These are phyloP conservation scores for Penicillium angulare DNA, from an alignment of 495 filamentous ascomycete genomes.

Conservation along the genomic window DNA sequence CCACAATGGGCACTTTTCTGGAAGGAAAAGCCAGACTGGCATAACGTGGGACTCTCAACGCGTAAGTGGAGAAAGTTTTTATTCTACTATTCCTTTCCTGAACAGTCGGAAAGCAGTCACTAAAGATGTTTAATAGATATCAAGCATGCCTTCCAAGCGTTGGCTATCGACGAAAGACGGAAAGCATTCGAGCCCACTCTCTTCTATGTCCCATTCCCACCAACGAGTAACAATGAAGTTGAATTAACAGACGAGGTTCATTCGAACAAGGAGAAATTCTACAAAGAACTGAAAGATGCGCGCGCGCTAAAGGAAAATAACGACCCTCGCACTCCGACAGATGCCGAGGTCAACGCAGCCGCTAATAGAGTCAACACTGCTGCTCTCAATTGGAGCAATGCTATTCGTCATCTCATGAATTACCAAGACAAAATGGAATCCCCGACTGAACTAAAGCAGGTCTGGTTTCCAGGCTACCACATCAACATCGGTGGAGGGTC, in stretches of 20 bases:
- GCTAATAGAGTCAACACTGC: slow-evolving; percentile 5
- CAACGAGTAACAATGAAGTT: slow-evolving; percentile 2
- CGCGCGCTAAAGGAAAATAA: slow-evolving; percentile 1
- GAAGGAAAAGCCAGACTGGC: slow-evolving; percentile 5
- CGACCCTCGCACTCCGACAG: slow-evolving; percentile 5
- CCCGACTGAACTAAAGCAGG: slow-evolving; percentile 9
- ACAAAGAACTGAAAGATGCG: background rate
- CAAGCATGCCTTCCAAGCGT: slow-evolving; percentile 58
- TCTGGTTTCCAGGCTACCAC: slow-evolving; percentile 10
- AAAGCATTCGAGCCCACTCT: slow-evolving; percentile 53
- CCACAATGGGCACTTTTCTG: background rate
- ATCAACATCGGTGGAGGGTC: slow-evolving; percentile 8
- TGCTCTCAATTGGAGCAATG: slow-evolving; percentile 6
- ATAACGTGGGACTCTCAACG: slow-evolving; percentile 15
- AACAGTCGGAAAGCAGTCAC: no score
- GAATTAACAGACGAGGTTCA: slow-evolving; percentile 8
- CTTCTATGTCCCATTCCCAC: slow-evolving; percentile 47
- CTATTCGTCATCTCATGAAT: slow-evolving; percentile 1
- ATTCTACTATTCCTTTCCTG: no score
- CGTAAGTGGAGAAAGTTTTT: slow-evolving; percentile 18
- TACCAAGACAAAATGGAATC: slow-evolving; percentile 4
- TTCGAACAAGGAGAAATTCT: background rate
- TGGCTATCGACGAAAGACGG: slow-evolving; percentile 57
- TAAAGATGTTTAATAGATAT: slow-evolving; percentile 31
- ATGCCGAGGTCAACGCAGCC: slow-evolving; percentile 7